These are phyloP conservation scores for Ilyonectria destructans DNA, from an alignment of 2,329 filamentous ascomycete genomes.

Conservation along the genomic window DNA sequence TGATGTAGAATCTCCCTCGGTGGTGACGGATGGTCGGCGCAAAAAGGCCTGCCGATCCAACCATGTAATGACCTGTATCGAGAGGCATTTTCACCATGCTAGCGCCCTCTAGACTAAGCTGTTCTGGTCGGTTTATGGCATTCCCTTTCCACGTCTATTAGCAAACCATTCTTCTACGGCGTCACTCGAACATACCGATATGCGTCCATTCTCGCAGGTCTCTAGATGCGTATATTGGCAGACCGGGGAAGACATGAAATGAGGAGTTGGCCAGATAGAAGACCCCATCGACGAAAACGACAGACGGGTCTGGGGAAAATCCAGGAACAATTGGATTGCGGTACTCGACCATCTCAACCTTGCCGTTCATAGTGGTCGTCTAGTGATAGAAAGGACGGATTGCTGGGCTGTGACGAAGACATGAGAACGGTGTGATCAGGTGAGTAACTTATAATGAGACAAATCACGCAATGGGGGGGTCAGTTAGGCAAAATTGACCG, in stretches of 20 bases:
- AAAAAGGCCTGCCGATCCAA: constrained; percentile 39
- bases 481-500: background rate
- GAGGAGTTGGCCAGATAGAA: constrained; percentile 38
- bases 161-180: background rate
- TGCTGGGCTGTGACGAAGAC: background rate
- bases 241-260: constrained; percentile 37
- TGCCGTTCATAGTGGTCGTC: background rate
- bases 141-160: constrained; percentile 27
- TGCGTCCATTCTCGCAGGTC: constrained; percentile 35
- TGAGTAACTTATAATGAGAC: constrained; percentile 4
- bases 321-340: constrained; percentile 33
- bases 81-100: constrained; percentile 27
- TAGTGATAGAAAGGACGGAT: background rate
- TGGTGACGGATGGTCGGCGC: constrained; percentile 46
- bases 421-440: background rate
- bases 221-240: constrained; percentile 35
- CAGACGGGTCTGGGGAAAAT: constrained; percentile 36
- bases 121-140: constrained; percentile 35
- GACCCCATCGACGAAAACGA: constrained; percentile 35
- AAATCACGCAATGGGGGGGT: background rate
- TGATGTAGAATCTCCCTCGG: constrained; percentile 46
- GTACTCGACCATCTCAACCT: constrained; percentile 4
- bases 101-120: constrained; percentile 29
- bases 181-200: constrained; percentile 15
- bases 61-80: constrained; percentile 35